Evolutionary conservation across 164 flowering plant species (phyloP), one percentile per base, ranked within the genome.

Genomic region (Euptelea pleiosperma): DNA sequence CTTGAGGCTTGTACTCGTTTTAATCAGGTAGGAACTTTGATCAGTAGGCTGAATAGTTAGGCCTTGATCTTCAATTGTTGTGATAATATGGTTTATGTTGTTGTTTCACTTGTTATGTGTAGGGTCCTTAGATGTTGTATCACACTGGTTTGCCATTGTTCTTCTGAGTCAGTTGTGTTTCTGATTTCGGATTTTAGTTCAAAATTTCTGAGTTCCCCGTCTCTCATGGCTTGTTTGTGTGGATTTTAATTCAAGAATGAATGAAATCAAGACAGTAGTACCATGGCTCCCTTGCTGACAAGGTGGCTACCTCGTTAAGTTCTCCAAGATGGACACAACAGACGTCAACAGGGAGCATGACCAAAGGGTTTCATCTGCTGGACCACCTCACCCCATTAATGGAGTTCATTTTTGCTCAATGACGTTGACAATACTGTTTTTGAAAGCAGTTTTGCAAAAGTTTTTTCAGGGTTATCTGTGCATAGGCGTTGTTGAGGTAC

Each of bases 41-140:
- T 44, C 19, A 6, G 45, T 62, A 37, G 54, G 19, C 41, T 62
- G 25, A n/a, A 18, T 45, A 24, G 62, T 40, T 42, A 39, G 49
- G 46, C 50, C 30, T 61, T 56, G 44, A 40, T 47, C 14, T 61
- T 35, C 34, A 40, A 15, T 52, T 69, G 61, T 70, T 57, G 60
- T 47, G 58, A 47, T 55, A 35, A 21, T 48, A 25, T 50, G 3
- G 8, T 25, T 65, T 40, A 14, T 48, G 55, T 25, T 65, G 62
- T 55, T 56, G 31, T 26, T 8, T 34, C 43, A 11, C 16, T 11
- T 41, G 9, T n/a, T n/a, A n/a, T n/a, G 40, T 37, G 53, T 42
- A 16, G 37, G 6, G 35, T 61, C 49, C 35, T 42, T 55, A 46
- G n/a, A 47, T 64, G n/a, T n/a, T n/a, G 46, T 44, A 50, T 43